Evolutionary conservation across 768 basidiomycete species (phyloP).

Genomic region (Udeniomyces megalosporus): DNA sequence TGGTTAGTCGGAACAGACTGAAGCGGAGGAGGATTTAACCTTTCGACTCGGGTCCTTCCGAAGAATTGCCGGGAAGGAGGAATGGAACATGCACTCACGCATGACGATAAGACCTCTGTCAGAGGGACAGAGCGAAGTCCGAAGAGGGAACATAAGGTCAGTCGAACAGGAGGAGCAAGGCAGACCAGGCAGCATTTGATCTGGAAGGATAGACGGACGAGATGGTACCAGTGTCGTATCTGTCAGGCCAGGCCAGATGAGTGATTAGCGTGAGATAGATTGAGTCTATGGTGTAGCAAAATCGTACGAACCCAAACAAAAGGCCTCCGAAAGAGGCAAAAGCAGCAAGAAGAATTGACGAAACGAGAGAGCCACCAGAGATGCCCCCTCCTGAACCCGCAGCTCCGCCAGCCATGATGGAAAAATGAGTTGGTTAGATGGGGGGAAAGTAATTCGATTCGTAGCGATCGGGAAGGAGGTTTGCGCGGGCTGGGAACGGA

Average conservation of each 20-base stretch:
- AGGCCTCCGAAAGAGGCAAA: neutral
- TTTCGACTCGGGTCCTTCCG: no score
- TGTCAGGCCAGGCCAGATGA: neutral
- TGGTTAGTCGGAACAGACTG: neutral
- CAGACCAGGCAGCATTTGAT: no score
- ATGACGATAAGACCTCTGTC: conserved; percentile 28
- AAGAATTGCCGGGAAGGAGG: neutral
- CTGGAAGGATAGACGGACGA: no score
- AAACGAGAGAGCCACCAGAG: neutral
- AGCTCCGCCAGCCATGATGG: no score
- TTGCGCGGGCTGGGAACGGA: no score
- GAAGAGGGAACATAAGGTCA: neutral
- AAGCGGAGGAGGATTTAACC: neutral
- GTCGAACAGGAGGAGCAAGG: neutral
- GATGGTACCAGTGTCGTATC: conserved; percentile 7
- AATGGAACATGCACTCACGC: conserved; percentile 51
- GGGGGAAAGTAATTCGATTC: no score
- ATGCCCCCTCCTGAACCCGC: neutral
- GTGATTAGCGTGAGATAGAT: neutral
- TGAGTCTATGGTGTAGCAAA: no score
- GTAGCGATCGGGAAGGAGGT: no score
- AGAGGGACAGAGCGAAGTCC: neutral
- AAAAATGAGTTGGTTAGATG: no score
- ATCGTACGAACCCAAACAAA: neutral
- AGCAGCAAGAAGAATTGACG: neutral